Evolutionary conservation across 2,329 filamentous ascomycete species (phyloP), one percentile per base, ranked within the genome.

Genomic region (Fusarium sp.): DNA sequence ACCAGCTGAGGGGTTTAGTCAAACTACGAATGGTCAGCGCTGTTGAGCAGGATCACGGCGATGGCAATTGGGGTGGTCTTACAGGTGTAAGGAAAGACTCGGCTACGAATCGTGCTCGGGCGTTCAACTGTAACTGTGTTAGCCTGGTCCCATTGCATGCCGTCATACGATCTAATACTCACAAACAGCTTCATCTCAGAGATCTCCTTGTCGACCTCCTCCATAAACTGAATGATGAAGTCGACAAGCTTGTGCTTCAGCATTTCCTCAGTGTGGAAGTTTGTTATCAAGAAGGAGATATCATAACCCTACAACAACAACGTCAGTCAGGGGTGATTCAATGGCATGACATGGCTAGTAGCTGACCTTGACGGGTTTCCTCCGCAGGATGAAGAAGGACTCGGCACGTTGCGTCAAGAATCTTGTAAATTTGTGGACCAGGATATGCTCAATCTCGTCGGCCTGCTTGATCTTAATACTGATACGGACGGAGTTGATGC

Each of bases 111-210:
- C 96, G 91, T 79, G 96, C 96, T 81, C 96, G 88, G 57, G 96
- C 94, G 79, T 99, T 99, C 79, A 99, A 84, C 95, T 97, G 75
- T 15, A 53, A 53, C 32, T 56, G 33, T 62, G 57, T 77, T 45
- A 75, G 68, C 30, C 22, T 30, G 28, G 17, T 20, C 40, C 14
- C 33, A 24, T 24, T 19, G n/a, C 6, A 15, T 30, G 15, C 39
- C 4, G 20, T 24, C 24, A 33, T 46, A 6, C 56, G 17, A 22
- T 32, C 7, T 43, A n/a, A 46, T 32, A 84, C 93, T 73, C 87
- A 97, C 95, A 81, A 99, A 99, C 75, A 99, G 91, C 87, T 99
- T 99, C 96, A 99, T 98, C 83, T 99, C 96, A 5, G 96, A 98
- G 63, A 99, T 99, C 81, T 99, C 96, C 86, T 99, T 99, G 81